Percentiles rank a stretch among this genome's conserved stretches.
These are phyloP conservation scores for Nepenthes gracilis DNA, from an alignment of 148 eudicot genomes.

Conservation along the genomic window DNA sequence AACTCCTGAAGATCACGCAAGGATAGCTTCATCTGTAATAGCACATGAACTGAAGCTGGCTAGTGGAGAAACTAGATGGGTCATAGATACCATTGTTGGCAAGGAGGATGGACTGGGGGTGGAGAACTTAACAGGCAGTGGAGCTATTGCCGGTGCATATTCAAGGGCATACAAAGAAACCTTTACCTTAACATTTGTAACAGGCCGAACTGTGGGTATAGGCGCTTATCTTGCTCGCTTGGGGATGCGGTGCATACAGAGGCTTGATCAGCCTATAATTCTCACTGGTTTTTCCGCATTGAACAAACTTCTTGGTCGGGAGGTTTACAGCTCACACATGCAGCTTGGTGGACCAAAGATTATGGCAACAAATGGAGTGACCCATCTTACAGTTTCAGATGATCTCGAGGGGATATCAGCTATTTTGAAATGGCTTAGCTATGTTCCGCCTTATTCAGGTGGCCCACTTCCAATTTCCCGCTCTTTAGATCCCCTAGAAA, in stretches of 20 bases:
- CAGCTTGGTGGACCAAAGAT: conserved; percentile 99
- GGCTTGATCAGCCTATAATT: conserved; percentile 96
- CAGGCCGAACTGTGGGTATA: conserved; percentile 94
- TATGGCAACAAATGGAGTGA: conserved; percentile 96
- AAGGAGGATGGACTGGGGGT: conserved; percentile 96
- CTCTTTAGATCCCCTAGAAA: conserved; percentile 66
- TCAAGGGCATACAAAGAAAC: conserved; percentile 92
- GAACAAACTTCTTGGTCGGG: conserved; percentile 89
- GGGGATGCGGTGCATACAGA: conserved; percentile 96
- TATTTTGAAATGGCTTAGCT: conserved; percentile 89
- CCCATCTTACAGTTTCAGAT: conserved; percentile 82
- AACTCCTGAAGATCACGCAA: conserved; percentile 65
- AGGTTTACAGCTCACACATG: conserved; percentile 99
- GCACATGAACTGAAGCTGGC: conserved; percentile 71
- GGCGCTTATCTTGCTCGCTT: conserved; percentile 99
- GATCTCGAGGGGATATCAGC: conserved; percentile 91
- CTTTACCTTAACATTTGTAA: conserved; percentile 90
- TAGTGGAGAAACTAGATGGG: conserved; percentile 73
- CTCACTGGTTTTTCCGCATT: conserved; percentile 95
- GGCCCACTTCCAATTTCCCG: conserved; percentile 86
- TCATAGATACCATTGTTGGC: conserved; percentile 90
- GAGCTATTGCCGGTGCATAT: conserved; percentile 97
- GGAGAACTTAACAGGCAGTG: conserved; percentile 91
- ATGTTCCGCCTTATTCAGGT: conserved; percentile 60
- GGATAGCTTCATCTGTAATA: conserved; percentile 60